These are phyloP conservation scores for Talaromyces marneffei DNA, from an alignment of 2,329 filamentous ascomycete species.

Conservation along the genomic window DNA sequence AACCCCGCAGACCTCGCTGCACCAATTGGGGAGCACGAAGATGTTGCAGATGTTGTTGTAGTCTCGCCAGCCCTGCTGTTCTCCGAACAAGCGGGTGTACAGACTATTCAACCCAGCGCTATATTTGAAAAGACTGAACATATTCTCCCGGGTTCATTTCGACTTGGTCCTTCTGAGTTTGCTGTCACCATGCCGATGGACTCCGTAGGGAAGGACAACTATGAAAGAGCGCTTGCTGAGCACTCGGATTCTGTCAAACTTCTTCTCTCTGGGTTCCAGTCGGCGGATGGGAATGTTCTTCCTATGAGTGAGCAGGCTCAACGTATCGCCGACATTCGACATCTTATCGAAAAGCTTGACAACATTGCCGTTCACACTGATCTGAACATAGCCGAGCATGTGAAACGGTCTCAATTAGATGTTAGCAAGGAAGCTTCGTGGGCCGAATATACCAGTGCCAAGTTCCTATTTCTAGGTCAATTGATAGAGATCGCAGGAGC, in stretches of 20 bases:
- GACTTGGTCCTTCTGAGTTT: slow-evolving; percentile 36
- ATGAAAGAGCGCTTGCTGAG: slow-evolving; percentile 29
- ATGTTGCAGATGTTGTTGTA: slow-evolving; percentile 22
- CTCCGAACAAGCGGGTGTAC: slow-evolving; percentile 19
- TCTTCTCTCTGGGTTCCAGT: slow-evolving; percentile 23
- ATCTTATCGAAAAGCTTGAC: slow-evolving; percentile 33
- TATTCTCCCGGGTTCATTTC: slow-evolving; percentile 27
- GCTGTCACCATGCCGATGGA: slow-evolving; percentile 41
- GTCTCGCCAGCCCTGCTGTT: slow-evolving; percentile 26
- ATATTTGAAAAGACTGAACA: slow-evolving; percentile 26
- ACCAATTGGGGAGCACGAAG: slow-evolving; percentile 18
- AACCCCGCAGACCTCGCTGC: slow-evolving; percentile 12
- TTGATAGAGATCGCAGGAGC: slow-evolving; percentile 32
- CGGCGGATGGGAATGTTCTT: slow-evolving; percentile 13
- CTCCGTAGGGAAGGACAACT: slow-evolving; percentile 39
- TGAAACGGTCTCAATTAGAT: slow-evolving; percentile 30
- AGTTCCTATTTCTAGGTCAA: slow-evolving; percentile 42
- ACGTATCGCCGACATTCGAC: slow-evolving; percentile 28
- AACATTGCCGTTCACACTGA: slow-evolving; percentile 42
- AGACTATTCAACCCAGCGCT: slow-evolving; percentile 36
- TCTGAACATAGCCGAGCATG: slow-evolving; percentile 36
- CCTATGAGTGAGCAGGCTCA: slow-evolving; percentile 22
- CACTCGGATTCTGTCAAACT: slow-evolving; percentile 26
- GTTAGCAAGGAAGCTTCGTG: slow-evolving; percentile 37
- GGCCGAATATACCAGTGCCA: slow-evolving; percentile 44